Conservation (phyloP, 257 asterid genomes). For the Eustoma russellianum region DNA sequence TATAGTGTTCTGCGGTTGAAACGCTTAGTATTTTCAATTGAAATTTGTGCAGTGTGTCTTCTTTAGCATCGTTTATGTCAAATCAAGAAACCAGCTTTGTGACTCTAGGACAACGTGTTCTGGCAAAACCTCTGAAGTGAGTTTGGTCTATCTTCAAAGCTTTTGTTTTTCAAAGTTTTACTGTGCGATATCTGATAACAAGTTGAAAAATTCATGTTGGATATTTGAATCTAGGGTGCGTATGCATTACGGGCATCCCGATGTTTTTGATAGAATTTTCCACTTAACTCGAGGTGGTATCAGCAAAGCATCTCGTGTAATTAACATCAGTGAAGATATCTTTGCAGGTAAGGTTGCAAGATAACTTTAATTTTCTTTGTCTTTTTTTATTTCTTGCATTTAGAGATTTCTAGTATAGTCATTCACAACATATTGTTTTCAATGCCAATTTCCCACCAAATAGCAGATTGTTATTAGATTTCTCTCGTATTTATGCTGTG, state of each 20-base stretch:
- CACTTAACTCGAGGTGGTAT: slow-evolving; percentile 98
- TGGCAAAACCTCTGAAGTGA: slow-evolving; percentile 90
- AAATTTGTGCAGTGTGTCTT: slow-evolving; percentile 75
- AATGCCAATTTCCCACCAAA: not conserved
- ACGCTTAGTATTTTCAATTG: slow-evolving; percentile 19
- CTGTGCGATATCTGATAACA: not conserved
- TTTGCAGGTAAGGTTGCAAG: slow-evolving; percentile 47
- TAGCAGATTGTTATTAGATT: no score
- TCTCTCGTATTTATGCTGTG: no score
- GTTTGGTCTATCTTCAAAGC: slow-evolving; percentile 20
- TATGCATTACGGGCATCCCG: slow-evolving; percentile 99
- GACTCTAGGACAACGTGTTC: slow-evolving; percentile 97
- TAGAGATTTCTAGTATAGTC: not conserved
- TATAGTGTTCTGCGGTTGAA: not conserved
- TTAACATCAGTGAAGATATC: slow-evolving; percentile 94
- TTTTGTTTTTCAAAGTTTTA: slow-evolving; percentile 9
- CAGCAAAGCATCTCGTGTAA: slow-evolving; percentile 96
- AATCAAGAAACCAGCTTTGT: slow-evolving; percentile 96
- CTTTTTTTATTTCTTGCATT: not conserved
- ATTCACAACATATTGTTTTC: not conserved
- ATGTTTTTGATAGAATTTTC: slow-evolving; percentile 93
- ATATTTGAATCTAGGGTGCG: slow-evolving; percentile 52
- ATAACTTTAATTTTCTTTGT: not conserved
- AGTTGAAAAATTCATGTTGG: slow-evolving; percentile 6
- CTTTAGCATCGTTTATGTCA: slow-evolving; percentile 94